phyloP scores from a whole-genome alignment of 192 early-diverging fungal species.

The Geosiphon pyriformis region DNA sequence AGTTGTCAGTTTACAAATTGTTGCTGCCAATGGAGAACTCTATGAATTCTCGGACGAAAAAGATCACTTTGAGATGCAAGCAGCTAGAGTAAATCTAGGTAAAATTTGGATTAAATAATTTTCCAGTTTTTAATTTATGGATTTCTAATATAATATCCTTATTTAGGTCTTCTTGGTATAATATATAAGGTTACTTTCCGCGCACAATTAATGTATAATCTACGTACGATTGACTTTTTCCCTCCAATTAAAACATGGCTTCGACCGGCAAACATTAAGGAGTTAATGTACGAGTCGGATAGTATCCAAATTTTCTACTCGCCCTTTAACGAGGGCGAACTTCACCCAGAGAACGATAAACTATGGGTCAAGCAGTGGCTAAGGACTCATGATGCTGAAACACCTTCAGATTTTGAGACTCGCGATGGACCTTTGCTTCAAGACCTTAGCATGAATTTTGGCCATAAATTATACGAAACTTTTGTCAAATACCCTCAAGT shows the following conservation, averaged over 20 bases:
- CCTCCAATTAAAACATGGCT: background rate
- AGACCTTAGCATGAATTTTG: slow-evolving; percentile 14
- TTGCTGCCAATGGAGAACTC: slow-evolving; percentile 14
- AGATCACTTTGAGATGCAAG: slow-evolving; percentile 18
- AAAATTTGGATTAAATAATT: background rate
- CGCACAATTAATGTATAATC: background rate
- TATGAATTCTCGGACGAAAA: slow-evolving; percentile 21
- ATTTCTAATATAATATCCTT: background rate
- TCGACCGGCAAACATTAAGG: slow-evolving; percentile 11
- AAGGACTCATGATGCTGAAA: slow-evolving; percentile 22
- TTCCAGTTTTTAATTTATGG: background rate
- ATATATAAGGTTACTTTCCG: background rate
- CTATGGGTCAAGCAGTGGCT: slow-evolving; percentile 36
- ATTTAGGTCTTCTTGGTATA: background rate
- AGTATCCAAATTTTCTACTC: slow-evolving; percentile 33
- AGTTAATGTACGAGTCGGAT: slow-evolving; percentile 22
- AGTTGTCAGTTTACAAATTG: slow-evolving; percentile 14
- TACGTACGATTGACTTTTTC: background rate
- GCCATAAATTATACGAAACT: slow-evolving; percentile 19
- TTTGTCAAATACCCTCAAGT: slow-evolving; percentile 14
- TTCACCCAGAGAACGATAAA: slow-evolving; percentile 12
- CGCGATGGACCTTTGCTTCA: slow-evolving; percentile 1
- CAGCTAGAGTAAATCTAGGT: slow-evolving; percentile 25
- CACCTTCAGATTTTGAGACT: background rate
- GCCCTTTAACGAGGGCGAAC: slow-evolving; percentile 26